Conservation (phyloP, 2,329 filamentous ascomycete genomes). For the Myotisia sp. region DNA sequence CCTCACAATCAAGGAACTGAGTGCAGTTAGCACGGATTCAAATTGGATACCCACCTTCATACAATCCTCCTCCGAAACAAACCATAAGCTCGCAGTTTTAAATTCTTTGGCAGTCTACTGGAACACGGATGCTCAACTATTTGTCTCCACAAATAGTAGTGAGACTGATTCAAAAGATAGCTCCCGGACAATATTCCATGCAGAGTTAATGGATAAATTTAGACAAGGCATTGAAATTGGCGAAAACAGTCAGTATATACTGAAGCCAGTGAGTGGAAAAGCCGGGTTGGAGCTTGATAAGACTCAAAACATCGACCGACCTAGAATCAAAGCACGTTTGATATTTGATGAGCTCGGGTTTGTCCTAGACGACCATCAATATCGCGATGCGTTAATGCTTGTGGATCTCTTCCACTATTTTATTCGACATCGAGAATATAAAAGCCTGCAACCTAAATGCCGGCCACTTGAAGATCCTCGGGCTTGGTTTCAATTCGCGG, state of each 20-base stretch:
- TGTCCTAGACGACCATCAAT: slow-evolving; percentile 94
- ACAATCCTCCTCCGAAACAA: slow-evolving; percentile 65
- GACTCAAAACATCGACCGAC: slow-evolving; percentile 60
- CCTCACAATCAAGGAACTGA: slow-evolving; percentile 87
- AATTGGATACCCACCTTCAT: slow-evolving; percentile 95
- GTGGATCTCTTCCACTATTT: slow-evolving; percentile 98
- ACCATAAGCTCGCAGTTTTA: slow-evolving; percentile 85
- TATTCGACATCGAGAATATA: slow-evolving; percentile 93
- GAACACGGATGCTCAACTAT: slow-evolving; percentile 81
- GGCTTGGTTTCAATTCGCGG: slow-evolving; percentile 87
- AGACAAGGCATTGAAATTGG: slow-evolving; percentile 63
- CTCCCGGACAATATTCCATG: slow-evolving; percentile 49
- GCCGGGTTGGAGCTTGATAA: slow-evolving; percentile 94
- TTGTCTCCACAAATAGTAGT: slow-evolving; percentile 68
- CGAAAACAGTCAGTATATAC: slow-evolving; percentile 77
- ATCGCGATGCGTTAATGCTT: slow-evolving; percentile 94
- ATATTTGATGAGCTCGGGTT: slow-evolving; percentile 96
- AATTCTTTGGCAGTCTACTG: slow-evolving; percentile 89
- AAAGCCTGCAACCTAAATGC: slow-evolving; percentile 73
- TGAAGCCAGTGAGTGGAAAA: slow-evolving; percentile 89
- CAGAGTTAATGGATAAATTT: slow-evolving; percentile 63
- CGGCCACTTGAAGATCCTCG: slow-evolving; percentile 76
- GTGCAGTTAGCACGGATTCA: slow-evolving; percentile 86
- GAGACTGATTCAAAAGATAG: slow-evolving; percentile 43
- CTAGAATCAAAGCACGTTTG: slow-evolving; percentile 79